Base-by-base conservation (phyloP, 2,329 filamentous ascomycete genomes). In the Fulvia fulva region DNA sequence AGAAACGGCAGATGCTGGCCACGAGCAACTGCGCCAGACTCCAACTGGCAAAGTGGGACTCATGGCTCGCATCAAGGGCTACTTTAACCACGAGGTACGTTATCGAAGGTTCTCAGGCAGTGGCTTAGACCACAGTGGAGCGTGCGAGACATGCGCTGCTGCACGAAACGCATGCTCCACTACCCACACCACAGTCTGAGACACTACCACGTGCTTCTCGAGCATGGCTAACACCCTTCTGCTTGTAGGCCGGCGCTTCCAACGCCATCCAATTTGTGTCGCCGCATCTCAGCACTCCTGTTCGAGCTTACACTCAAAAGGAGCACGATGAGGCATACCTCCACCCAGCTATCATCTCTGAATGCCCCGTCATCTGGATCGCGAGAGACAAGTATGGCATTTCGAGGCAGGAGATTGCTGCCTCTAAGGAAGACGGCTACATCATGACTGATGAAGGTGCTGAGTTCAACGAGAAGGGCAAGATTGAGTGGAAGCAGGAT, bases 331-430 rank as follows among this genome's bases (percentile, higher is more conserved):
- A 75, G 46, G 77, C 77, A 8, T 80, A 72, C 63, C 70, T 77
- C 53, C 75, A 78, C 61, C 77, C 77, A 2, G 75, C 75, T 0
- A 70, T 79, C 37, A 75, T 71, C 1, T 69, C 68, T 5, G 69
- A 74, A n/a, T 70, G 69, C 1, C 76, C 76, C 0, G 68, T 71
- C 1, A 62, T 79, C n/a, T 79, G 77, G 77, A 74, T 79, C 44
- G 74, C 75, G 5, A 68, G 61, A 19, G 77, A 79, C 56, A 71
- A 75, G 26, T 74, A 75, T 66, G 76, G 76, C 1, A 70, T 79
- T n/a, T 73, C 69, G 5, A 65, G 67, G 56, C 70, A 75, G 52
- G 76, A 78, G 60, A 71, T 77, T 22, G 34, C 28, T 21, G 69
- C 69, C 5, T 66, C 65, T 53, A 73, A 73, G 62, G 70, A 69